These are phyloP conservation scores for Botrytis paeoniae DNA, from an alignment of 2,329 filamentous ascomycete genomes.

Conservation along the genomic window DNA sequence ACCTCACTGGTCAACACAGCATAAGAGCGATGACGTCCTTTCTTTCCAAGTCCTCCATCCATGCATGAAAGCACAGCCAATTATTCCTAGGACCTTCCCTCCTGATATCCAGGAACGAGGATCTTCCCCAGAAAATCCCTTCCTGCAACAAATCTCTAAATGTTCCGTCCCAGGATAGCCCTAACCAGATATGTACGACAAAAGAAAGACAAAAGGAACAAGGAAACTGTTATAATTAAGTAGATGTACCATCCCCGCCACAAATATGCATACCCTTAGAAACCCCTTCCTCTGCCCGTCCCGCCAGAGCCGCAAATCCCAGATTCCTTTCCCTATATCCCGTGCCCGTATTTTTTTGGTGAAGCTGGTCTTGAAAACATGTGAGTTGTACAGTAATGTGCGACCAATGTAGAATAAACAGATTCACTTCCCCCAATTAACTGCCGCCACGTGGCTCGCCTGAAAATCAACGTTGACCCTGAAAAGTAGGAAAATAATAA, in stretches of 20 bases:
- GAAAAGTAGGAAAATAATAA: constrained; percentile 13
- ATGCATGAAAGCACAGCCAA: background rate
- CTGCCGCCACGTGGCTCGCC: constrained; percentile 10
- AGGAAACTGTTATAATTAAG: constrained; percentile 10
- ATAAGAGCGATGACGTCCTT: background rate
- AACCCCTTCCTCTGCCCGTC: constrained; percentile 1
- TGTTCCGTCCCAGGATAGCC: background rate
- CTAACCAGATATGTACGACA: constrained; percentile 12
- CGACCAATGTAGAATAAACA: background rate
- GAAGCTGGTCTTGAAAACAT: background rate
- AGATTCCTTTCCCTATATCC: constrained; percentile 1
- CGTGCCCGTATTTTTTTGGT: constrained; percentile 8
- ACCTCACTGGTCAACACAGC: background rate
- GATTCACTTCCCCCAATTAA: constrained; percentile 8
- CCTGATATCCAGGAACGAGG: constrained; percentile 3
- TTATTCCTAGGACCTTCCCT: constrained; percentile 1
- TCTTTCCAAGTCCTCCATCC: background rate
- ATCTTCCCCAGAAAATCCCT: constrained; percentile 11
- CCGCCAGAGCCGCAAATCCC: constrained; percentile 6
- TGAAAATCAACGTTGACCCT: background rate
- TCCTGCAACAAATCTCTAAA: background rate
- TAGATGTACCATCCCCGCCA: constrained; percentile 9
- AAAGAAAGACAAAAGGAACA: constrained; percentile 1
- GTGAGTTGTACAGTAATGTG: constrained; percentile 4
- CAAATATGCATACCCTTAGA: constrained; percentile 8